Evolutionary conservation across 164 flowering plant genomes (phyloP).

Genomic region (Umbilicus rupestris): DNA sequence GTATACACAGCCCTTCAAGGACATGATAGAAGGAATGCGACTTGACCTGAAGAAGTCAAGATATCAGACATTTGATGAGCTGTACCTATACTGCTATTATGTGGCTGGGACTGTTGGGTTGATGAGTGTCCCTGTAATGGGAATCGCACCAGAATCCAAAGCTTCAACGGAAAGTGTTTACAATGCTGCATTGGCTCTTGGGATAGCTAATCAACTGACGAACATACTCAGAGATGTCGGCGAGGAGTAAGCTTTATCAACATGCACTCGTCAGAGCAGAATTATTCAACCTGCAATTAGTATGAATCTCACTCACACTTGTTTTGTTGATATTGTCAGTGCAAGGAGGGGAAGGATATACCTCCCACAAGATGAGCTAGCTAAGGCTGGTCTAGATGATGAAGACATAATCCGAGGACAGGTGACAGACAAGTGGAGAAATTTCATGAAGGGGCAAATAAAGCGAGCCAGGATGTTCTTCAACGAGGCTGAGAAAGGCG

Average conservation of each 20-base stretch:
- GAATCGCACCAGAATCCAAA: conserved; percentile 65
- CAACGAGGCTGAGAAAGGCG: conserved; percentile 69
- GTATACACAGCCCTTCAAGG: conserved; percentile 76
- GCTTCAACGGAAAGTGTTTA: conserved; percentile 70
- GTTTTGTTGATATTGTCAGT: conserved; percentile 23
- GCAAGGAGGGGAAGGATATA: conserved; percentile 77
- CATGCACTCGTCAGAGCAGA: not conserved
- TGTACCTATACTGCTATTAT: conserved; percentile 81
- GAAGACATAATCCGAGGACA: conserved; percentile 75
- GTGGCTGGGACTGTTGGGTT: conserved; percentile 96
- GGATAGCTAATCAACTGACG: conserved; percentile 84
- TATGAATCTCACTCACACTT: not conserved
- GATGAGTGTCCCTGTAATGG: conserved; percentile 95
- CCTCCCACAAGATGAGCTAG: conserved; percentile 80
- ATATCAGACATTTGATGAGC: conserved; percentile 79
- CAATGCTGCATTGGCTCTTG: conserved; percentile 73
- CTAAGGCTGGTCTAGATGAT: conserved; percentile 75
- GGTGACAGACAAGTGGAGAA: conserved; percentile 83
- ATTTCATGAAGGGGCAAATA: conserved; percentile 76
- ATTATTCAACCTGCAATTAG: not conserved
- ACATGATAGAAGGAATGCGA: conserved; percentile 98
- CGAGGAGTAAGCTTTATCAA: conserved; percentile 66
- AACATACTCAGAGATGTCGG: conserved; percentile 95
- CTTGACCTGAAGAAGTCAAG: conserved; percentile 78
- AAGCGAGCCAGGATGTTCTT: conserved; percentile 79